Percentiles rank a stretch among this genome's conserved stretches.
phyloP scores from a whole-genome alignment of 2,329 filamentous ascomycete species.

The Beauveria varroae region DNA sequence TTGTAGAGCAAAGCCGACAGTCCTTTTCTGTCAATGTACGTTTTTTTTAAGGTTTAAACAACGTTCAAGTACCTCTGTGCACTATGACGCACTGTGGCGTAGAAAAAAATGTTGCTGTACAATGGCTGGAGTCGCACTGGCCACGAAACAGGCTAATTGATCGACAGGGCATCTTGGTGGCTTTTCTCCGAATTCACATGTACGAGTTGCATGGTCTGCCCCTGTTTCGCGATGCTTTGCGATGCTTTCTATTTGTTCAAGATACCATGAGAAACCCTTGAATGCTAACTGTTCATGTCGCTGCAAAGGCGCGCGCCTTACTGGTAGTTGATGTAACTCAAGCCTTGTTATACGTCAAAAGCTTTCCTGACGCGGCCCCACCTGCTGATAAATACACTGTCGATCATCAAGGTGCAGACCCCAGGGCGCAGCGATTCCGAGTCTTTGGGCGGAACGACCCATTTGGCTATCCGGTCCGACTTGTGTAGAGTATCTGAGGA shows the following conservation, averaged over 20 bases:
- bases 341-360: not conserved
- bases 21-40: not conserved
- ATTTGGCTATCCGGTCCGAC: no score
- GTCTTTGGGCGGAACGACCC: no score
- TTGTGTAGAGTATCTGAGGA: no score
- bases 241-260: no score
- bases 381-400: conserved; percentile 10
- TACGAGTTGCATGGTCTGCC: not conserved
- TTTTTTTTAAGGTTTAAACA: not conserved
- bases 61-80: not conserved
- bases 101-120: not conserved
- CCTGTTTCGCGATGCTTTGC: not conserved
- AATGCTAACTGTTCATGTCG: no score
- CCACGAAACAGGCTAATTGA: not conserved
- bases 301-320: no score
- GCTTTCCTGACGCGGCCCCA: not conserved
- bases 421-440: no score
- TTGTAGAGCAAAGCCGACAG: conserved; percentile 1
- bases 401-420: not conserved
- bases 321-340: no score
- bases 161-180: not conserved
- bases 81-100: not conserved
- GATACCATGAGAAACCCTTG: no score
- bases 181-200: not conserved
- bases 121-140: not conserved